phyloP scores from a whole-genome alignment of 441 rosid genomes.

The Pelargonium cotyledonis region DNA sequence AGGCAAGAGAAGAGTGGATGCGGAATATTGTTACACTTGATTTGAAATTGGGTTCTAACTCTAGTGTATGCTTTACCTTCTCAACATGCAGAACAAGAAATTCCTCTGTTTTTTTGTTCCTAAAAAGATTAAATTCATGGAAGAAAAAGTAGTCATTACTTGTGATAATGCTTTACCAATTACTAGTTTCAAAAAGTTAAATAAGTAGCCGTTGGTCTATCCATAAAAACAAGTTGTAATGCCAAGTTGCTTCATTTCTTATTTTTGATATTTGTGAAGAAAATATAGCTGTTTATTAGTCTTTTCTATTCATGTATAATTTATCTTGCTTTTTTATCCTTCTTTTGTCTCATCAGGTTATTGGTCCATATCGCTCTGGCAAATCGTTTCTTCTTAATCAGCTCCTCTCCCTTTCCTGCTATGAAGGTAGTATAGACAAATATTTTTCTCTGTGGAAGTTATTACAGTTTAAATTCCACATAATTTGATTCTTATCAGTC shows the following conservation, averaged over 20 bases:
- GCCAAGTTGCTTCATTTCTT: too few species aligned
- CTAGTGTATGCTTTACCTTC: too few species aligned
- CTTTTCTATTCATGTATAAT: neutral
- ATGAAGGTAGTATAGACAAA: conserved; percentile 54
- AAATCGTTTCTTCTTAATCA: conserved; percentile 97
- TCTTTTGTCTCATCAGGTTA: conserved; percentile 52
- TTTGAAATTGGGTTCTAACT: too few species aligned
- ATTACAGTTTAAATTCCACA: conserved; percentile 6
- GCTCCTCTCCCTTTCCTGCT: conserved; percentile 95
- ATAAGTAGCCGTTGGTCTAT: too few species aligned
- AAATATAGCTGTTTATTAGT: neutral
- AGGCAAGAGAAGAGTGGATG: neutral
- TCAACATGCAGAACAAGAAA: too few species aligned
- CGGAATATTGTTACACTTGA: neutral
- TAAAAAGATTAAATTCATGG: too few species aligned
- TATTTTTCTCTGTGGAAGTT: conserved; percentile 14
- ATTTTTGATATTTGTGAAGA: conserved; percentile 1
- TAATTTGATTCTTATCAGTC: conserved; percentile 14
- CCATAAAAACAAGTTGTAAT: too few species aligned
- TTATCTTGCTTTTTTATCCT: conserved; percentile 15
- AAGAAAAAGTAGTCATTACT: too few species aligned
- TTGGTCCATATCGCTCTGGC: conserved; percentile 98
- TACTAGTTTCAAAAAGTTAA: too few species aligned
- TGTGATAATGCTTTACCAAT: too few species aligned
- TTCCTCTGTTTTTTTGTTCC: too few species aligned